A percentile compares a stretch with the other conserved stretches of the same genome.
Conservation (phyloP, 2,329 filamentous ascomycete genomes). For the Pyrenophora seminiperda region DNA sequence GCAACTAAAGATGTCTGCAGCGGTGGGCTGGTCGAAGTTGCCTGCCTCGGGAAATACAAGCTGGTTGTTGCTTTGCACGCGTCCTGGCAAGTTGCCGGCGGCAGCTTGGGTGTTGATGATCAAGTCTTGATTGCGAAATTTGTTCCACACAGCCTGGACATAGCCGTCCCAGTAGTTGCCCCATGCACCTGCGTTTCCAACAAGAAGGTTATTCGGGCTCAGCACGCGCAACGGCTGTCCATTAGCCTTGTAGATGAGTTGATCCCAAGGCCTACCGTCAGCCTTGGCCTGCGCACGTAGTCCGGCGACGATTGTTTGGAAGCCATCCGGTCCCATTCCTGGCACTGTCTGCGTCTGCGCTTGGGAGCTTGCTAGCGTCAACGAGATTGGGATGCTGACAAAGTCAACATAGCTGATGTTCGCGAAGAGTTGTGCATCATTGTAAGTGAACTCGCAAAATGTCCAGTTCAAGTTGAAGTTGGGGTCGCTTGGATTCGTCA, state of each 20-base stretch:
- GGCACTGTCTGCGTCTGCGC: conserved; percentile 54
- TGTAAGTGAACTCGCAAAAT: conserved; percentile 57
- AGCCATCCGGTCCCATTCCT: conserved; percentile 63
- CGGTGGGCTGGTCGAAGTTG: conserved; percentile 62
- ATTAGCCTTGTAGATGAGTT: conserved; percentile 57
- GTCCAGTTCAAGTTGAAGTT: conserved; percentile 54
- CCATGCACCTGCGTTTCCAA: conserved; percentile 55
- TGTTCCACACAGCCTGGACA: conserved; percentile 57
- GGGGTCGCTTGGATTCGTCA: conserved; percentile 64
- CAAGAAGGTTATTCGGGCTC: conserved; percentile 54
- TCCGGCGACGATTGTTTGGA: conserved; percentile 60
- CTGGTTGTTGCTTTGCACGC: conserved; percentile 48
- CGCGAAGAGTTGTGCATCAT: conserved; percentile 54
- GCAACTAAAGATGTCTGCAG: conserved; percentile 68
- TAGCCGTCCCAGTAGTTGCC: conserved; percentile 59
- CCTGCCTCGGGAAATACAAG: conserved; percentile 52
- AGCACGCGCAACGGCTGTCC: conserved; percentile 49
- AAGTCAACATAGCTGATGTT: conserved; percentile 78
- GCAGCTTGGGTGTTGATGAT: conserved; percentile 69
- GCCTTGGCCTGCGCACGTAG: conserved; percentile 60
- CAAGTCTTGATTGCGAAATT: conserved; percentile 54
- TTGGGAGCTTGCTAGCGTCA: conserved; percentile 53
- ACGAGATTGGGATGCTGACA: conserved; percentile 55
- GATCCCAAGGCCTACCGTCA: conserved; percentile 66
- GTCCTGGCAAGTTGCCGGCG: conserved; percentile 59